Conservation (phyloP, 75 land plant species). For the Picea sitchensis region DNA sequence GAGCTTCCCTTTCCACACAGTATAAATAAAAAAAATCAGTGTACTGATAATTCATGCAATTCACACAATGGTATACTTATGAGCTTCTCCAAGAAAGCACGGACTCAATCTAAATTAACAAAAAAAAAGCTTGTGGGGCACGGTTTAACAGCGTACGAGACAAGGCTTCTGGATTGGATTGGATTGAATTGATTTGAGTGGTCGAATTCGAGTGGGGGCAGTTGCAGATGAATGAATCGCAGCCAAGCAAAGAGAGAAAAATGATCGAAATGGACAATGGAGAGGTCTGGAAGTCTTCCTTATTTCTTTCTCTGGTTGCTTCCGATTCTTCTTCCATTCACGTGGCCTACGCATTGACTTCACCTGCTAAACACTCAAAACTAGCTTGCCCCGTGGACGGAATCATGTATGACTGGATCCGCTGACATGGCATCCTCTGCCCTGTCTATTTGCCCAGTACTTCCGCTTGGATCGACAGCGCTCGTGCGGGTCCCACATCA, state of each 20-base stretch:
- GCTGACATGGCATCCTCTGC: background rate
- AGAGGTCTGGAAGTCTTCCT: background rate
- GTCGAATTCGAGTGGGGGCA: background rate
- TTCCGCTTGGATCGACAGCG: background rate
- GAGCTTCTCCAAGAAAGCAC: background rate
- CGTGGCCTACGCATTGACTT: background rate
- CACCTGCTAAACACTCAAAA: background rate
- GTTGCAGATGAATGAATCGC: background rate
- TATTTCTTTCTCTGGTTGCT: background rate
- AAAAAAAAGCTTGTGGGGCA: background rate
- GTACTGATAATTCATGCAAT: background rate
- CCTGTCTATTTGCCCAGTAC: background rate
- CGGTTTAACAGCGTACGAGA: constrained; percentile 5
- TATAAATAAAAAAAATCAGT: background rate
- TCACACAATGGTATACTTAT: background rate
- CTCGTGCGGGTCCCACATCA: background rate
- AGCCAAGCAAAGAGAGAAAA: background rate
- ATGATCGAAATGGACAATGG: background rate
- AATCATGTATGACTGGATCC: background rate
- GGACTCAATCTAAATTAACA: background rate
- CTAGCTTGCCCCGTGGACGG: background rate
- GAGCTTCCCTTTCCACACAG: background rate
- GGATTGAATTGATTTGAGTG: background rate
- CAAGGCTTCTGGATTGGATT: background rate
- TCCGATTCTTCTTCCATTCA: constrained; percentile 5